Evolutionary conservation across 768 basidiomycete genomes (phyloP), one percentile per base, ranked within the genome.

Genomic region (Epithele typhae): DNA sequence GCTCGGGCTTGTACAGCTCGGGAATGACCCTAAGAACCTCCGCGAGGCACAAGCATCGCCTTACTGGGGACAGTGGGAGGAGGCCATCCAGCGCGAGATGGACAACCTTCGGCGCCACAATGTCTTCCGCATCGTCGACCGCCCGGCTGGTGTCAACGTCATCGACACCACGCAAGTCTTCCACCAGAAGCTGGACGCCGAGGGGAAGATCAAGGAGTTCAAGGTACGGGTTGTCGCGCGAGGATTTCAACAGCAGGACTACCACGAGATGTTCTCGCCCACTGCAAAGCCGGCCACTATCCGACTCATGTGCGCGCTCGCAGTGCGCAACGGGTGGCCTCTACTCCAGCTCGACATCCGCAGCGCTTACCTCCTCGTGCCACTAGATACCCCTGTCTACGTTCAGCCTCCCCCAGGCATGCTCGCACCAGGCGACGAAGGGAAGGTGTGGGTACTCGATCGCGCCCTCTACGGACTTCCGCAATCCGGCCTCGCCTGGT

Each of bases 401-500:
- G 15, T 32, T 15, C 30, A 15, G 9, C 30, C 9, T 9, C 30
- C 30, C 15, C 30, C 30, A 32, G 30, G 30, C 30, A 9, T 32
- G 9, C 9, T 15, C 15, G 9, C 15, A 9, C 9, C 9, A 15
- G 30, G 30, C 9, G 15, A 15, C 15, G 30, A 32, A 32, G 9
- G 9, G 30, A 8, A 9, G 9, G 30, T 32, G 15, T 32, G 30
- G 30, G 9, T 8, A 32, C 30, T 32, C 9, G 15, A 32, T 8
- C 8, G 15, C 9, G 30, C 30, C 8, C 36, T 15, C 64, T 2
- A 49, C 58, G 19, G 57, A 51, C 14, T 48, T 10, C 3, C n/a
- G 32, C 47, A 48, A 21, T 43, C 53, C 15, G 35, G 51, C 1
- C 35, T 64, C 4, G 52, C 56, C 0, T 37, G 52, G 3, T 36